Conservation (phyloP, 306 rosid genomes). For the Cicer judaicum region DNA sequence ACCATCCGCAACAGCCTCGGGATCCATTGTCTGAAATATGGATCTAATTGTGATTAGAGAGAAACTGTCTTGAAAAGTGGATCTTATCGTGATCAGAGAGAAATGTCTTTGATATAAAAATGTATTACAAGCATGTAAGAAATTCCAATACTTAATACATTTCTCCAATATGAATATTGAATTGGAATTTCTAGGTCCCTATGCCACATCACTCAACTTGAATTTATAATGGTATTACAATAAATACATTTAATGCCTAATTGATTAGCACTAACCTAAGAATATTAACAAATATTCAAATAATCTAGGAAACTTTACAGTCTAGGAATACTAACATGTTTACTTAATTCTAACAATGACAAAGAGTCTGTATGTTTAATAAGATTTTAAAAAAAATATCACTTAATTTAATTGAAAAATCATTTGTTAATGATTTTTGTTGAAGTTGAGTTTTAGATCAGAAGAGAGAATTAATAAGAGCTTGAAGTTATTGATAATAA, state of each 20-base stretch:
- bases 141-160: constrained; percentile 4
- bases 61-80: constrained; percentile 2
- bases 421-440: background rate
- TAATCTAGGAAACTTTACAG: no score
- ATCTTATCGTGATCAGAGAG: constrained; percentile 35
- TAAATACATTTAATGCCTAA: background rate
- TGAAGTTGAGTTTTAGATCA: background rate
- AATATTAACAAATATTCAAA: no score
- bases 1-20: constrained; percentile 37
- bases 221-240: background rate
- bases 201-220: background rate
- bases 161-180: background rate
- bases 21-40: constrained; percentile 46
- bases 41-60: constrained; percentile 35
- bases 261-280: no score
- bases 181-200: no score
- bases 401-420: background rate
- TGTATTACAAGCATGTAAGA: constrained; percentile 12
- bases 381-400: background rate
- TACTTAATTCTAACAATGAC: background rate
- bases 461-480: background rate
- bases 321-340: no score
- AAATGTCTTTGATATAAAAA: constrained; percentile 17
- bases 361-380: background rate
- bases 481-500: background rate